These are phyloP conservation scores for Millerozyma miso DNA, from an alignment of 805 yeast genomes.

Conservation along the genomic window DNA sequence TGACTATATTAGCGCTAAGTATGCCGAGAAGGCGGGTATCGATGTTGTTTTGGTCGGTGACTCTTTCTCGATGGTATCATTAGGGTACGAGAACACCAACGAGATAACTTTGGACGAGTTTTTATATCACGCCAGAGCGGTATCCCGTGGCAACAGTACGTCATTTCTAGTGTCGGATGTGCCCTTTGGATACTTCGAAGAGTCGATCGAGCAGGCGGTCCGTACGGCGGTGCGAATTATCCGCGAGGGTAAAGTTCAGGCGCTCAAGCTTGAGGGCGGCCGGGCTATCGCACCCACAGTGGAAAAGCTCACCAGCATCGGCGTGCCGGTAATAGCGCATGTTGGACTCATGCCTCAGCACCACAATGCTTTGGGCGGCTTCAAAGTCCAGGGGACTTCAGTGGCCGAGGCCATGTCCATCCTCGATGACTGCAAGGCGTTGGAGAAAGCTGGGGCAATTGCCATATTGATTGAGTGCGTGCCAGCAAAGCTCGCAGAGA, in stretches of 20 bases:
- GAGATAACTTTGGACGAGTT: slow-evolving; percentile 78
- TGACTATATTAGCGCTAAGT: slow-evolving; percentile 71
- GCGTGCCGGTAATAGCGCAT: slow-evolving; percentile 90
- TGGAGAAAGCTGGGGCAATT: slow-evolving; percentile 76
- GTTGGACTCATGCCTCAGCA: slow-evolving; percentile 91
- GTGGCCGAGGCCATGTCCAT: slow-evolving; percentile 51
- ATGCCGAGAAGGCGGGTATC: slow-evolving; percentile 61
- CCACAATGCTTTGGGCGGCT: slow-evolving; percentile 76
- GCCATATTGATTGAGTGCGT: slow-evolving; percentile 78
- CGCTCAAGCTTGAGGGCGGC: slow-evolving; percentile 85
- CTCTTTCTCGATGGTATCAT: slow-evolving; percentile 86
- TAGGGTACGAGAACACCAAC: slow-evolving; percentile 76
- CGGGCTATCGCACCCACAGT: slow-evolving; percentile 53
- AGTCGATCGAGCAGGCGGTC: slow-evolving; percentile 58
- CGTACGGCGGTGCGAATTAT: slow-evolving; percentile 53
- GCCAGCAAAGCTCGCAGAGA: slow-evolving; percentile 66
- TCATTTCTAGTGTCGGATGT: slow-evolving; percentile 79
- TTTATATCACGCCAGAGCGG: slow-evolving; percentile 70
- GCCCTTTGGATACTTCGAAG: slow-evolving; percentile 85
- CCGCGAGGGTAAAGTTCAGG: slow-evolving; percentile 55
- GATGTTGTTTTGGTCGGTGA: slow-evolving; percentile 86
- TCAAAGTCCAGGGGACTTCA: slow-evolving; percentile 75
- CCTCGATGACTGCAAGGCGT: slow-evolving; percentile 59
- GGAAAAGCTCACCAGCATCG: slow-evolving; percentile 52
- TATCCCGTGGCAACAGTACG: slow-evolving; percentile 60